Percentiles rank a stretch among this genome's conserved stretches.
Evolutionary conservation across 768 basidiomycete genomes (phyloP).

Genomic region (Hortiboletus campestris): DNA sequence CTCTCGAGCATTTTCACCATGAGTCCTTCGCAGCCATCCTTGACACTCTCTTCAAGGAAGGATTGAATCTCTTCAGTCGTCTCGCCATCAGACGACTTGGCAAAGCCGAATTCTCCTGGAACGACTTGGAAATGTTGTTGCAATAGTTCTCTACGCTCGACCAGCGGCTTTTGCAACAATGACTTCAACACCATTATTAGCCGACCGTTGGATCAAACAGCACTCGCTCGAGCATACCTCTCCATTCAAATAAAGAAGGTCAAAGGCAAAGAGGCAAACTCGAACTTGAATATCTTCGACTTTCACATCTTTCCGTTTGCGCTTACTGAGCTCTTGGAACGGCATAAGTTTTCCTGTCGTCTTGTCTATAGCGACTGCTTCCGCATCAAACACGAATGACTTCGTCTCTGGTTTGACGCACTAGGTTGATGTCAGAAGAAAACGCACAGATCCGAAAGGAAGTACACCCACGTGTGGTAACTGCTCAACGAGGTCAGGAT

Average conservation of each 20-base stretch:
- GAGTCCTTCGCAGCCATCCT: constrained; percentile 96
- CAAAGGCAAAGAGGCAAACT: constrained; percentile 96
- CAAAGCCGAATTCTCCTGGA: constrained; percentile 89
- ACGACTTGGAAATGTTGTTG: constrained; percentile 78
- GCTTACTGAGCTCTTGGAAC: constrained; percentile 93
- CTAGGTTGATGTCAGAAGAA: constrained; percentile 39
- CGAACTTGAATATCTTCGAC: constrained; percentile 96
- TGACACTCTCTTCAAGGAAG: constrained; percentile 95
- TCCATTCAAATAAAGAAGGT: constrained; percentile 94
- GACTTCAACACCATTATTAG: constrained; percentile 50
- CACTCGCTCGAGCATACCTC: constrained; percentile 52
- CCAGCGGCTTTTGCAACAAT: constrained; percentile 71
- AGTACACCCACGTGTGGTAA: constrained; percentile 66
- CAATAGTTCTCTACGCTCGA: constrained; percentile 75
- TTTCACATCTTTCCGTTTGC: constrained; percentile 97
- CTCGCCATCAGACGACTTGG: constrained; percentile 85
- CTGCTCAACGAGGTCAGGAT: constrained; percentile 96
- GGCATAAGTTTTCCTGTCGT: constrained; percentile 85
- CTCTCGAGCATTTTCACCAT: constrained; percentile 99
- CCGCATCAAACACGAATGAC: constrained; percentile 93
- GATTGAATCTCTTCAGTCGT: constrained; percentile 91
- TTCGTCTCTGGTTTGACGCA: constrained; percentile 80
- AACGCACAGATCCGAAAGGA: background rate
- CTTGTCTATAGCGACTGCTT: constrained; percentile 94
- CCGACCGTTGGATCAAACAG: background rate